Conservation (phyloP, 176 grass and related monocot species). For the Poa annua region DNA sequence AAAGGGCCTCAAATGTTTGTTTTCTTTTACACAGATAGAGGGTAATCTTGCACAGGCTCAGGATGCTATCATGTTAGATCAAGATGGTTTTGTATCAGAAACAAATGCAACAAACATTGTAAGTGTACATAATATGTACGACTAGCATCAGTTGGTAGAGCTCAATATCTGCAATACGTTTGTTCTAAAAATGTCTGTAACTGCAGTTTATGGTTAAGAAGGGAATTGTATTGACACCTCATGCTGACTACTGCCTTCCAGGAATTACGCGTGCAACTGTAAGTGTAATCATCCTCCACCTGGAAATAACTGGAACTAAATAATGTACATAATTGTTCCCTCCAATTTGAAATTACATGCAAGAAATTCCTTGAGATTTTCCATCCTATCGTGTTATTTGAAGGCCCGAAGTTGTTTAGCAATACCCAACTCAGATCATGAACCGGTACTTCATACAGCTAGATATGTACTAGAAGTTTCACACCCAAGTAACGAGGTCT, state of each 20-base stretch:
- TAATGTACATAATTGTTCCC: not conserved
- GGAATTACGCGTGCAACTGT: constrained; percentile 95
- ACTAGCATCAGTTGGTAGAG: constrained; percentile 2
- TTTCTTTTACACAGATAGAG: constrained; percentile 74
- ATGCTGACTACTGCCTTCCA: constrained; percentile 99
- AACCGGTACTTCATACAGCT: not conserved
- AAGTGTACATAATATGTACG: constrained; percentile 38
- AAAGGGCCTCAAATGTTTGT: constrained; percentile 22
- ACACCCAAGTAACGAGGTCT: not conserved
- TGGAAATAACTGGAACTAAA: constrained; percentile 20
- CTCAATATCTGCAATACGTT: not conserved
- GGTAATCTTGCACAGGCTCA: constrained; percentile 82
- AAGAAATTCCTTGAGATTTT: constrained; percentile 14
- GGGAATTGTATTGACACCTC: constrained; percentile 85
- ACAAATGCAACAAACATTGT: constrained; percentile 99
- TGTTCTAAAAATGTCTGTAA: constrained; percentile 34
- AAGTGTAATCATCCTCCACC: constrained; percentile 46
- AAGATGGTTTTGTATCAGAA: constrained; percentile 99
- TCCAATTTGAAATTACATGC: not conserved
- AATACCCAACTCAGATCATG: constrained; percentile 24
- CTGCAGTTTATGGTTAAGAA: constrained; percentile 99
- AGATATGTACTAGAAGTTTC: not conserved
- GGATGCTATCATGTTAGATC: constrained; percentile 97
- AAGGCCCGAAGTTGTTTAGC: not conserved
- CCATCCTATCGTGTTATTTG: constrained; percentile 14